Evolutionary conservation across 2,329 filamentous ascomycete genomes (phyloP).

Genomic region (Laburnicola sp.): DNA sequence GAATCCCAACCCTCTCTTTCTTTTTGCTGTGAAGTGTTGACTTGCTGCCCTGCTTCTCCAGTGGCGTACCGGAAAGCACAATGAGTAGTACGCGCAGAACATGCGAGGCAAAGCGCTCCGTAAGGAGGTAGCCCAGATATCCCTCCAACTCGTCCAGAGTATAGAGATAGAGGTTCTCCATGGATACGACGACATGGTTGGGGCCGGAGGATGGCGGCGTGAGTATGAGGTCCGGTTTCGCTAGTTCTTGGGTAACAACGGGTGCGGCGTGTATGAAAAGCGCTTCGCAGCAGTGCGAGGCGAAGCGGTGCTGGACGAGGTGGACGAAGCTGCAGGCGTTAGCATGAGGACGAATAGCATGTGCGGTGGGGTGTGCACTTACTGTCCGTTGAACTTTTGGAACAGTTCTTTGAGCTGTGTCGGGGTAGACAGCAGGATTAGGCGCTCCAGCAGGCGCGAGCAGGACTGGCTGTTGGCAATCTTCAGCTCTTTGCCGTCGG

Average conservation of each 20-base stretch:
- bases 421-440: conserved; percentile 79
- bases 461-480: conserved; percentile 94
- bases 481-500: conserved; percentile 90
- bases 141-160: conserved; percentile 87
- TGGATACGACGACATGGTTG: conserved; percentile 61
- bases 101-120: conserved; percentile 88
- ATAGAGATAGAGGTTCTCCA: conserved; percentile 83
- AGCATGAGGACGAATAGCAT: conserved; percentile 18
- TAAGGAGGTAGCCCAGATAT: conserved; percentile 79
- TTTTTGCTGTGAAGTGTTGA: conserved; percentile 86
- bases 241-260: conserved; percentile 72
- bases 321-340: conserved; percentile 66
- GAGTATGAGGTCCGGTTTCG: conserved; percentile 50
- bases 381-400: conserved; percentile 78
- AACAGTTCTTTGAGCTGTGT: conserved; percentile 86
- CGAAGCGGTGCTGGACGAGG: conserved; percentile 92
- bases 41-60: conserved; percentile 64
- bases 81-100: conserved; percentile 83
- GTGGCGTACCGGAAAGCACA: conserved; percentile 78
- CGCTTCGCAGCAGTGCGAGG: conserved; percentile 94
- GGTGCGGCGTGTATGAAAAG: conserved; percentile 84
- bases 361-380: conserved; percentile 29
- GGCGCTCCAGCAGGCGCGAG: conserved; percentile 86
- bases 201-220: conserved; percentile 51
- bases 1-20: conserved; percentile 75